These are phyloP conservation scores for Exobasidium rhododendri DNA, from an alignment of 1,284 basidiomycete species.

Conservation along the genomic window DNA sequence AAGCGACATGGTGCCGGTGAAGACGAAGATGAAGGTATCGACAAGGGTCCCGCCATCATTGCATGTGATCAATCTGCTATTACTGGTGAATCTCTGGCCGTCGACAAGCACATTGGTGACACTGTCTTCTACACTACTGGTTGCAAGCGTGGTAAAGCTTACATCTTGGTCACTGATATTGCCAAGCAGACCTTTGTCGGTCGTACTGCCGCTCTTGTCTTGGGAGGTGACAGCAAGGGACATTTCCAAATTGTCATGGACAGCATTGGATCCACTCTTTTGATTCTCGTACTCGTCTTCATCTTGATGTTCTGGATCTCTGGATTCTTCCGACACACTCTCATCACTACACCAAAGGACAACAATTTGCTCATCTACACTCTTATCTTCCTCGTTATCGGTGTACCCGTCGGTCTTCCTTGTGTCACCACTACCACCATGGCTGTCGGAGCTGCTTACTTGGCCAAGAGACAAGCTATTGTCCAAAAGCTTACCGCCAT, in stretches of 20 bases:
- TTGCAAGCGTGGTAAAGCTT: slow-evolving; percentile 61
- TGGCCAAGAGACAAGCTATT: slow-evolving; percentile 62
- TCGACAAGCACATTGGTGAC: slow-evolving; percentile 62
- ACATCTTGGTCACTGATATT: slow-evolving; percentile 58
- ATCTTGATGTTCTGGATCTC: slow-evolving; percentile 59
- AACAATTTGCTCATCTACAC: slow-evolving; percentile 62
- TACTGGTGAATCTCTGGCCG: slow-evolving; percentile 62
- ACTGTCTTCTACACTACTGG: slow-evolving; percentile 58
- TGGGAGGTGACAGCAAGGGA: slow-evolving; percentile 54
- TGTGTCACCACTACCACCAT: slow-evolving; percentile 61
- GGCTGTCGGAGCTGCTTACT: slow-evolving; percentile 63
- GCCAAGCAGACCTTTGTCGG: slow-evolving; percentile 61
- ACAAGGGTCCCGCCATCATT: slow-evolving; percentile 60
- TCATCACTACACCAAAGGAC: slow-evolving; percentile 58
- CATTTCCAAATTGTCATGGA: slow-evolving; percentile 62
- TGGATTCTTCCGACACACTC: slow-evolving; percentile 59
- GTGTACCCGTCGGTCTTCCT: slow-evolving; percentile 63
- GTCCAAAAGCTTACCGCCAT: slow-evolving; percentile 65
- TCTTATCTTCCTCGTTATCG: slow-evolving; percentile 60
- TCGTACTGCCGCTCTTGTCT: slow-evolving; percentile 59
- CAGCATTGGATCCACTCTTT: slow-evolving; percentile 60
- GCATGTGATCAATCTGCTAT: slow-evolving; percentile 62
- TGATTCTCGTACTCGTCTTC: slow-evolving; percentile 61
- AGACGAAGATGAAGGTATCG: slow-evolving; percentile 54
- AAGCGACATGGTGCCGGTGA: slow-evolving; percentile 49